phyloP scores from a whole-genome alignment of 2,329 filamentous ascomycete species.

The Laburnicola sp. region DNA sequence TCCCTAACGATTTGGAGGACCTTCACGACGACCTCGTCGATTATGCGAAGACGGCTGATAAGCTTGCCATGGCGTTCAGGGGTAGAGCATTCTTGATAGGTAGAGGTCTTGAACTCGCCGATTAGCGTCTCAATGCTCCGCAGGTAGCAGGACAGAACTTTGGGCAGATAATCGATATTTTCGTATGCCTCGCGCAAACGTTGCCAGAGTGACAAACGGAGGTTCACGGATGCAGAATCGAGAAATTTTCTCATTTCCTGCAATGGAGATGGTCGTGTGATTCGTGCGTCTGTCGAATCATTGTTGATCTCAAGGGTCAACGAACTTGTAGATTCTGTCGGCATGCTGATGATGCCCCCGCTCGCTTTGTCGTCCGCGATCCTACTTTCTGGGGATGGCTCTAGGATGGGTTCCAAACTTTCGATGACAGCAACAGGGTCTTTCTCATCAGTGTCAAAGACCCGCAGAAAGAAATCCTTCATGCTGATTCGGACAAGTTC shows the following conservation, averaged over 20 bases:
- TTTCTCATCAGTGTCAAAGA: conserved; percentile 81
- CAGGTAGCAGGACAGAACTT: conserved; percentile 84
- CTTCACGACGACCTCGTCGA: conserved; percentile 75
- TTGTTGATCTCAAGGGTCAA: conserved; percentile 16
- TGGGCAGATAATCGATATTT: conserved; percentile 80
- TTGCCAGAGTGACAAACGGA: conserved; percentile 87
- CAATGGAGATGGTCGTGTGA: conserved; percentile 45
- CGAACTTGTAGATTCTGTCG: conserved; percentile 14
- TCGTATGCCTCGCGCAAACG: conserved; percentile 87
- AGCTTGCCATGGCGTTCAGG: conserved; percentile 71
- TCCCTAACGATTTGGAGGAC: conserved; percentile 68
- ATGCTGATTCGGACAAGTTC: conserved; percentile 92
- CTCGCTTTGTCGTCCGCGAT: conserved; percentile 6
- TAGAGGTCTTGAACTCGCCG: conserved; percentile 65
- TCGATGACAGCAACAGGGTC: conserved; percentile 87
- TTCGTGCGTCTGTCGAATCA: conserved; percentile 10
- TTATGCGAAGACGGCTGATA: conserved; percentile 74
- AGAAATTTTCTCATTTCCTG: conserved; percentile 86
- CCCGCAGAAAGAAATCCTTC: conserved; percentile 90
- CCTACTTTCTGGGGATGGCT: conserved; percentile 53
- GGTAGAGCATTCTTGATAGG: conserved; percentile 58
- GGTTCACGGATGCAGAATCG: conserved; percentile 75
- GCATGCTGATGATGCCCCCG: conserved; percentile 12
- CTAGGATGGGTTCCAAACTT: conserved; percentile 86
- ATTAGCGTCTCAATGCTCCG: conserved; percentile 84